These are phyloP conservation scores for Penicillium sclerotiorum DNA, from an alignment of 2,329 filamentous ascomycete species.

Conservation along the genomic window DNA sequence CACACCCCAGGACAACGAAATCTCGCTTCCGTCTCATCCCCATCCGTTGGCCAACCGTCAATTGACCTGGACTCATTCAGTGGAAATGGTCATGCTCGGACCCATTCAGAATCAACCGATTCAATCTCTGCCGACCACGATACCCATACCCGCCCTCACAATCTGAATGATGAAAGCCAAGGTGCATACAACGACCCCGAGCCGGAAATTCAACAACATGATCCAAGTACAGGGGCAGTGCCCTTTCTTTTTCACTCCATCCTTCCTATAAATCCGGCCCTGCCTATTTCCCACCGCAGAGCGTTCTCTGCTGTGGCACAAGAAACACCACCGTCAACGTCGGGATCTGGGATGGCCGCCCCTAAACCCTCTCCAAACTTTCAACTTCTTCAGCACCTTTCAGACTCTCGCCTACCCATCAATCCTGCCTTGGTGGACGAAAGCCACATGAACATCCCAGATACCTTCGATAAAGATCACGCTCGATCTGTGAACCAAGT, in stretches of 20 bases:
- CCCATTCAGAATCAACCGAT: not conserved
- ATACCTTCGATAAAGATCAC: no score
- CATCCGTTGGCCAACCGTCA: not conserved
- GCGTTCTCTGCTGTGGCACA: conserved; percentile 6
- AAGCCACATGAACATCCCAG: not conserved
- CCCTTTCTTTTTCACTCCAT: conserved; percentile 33
- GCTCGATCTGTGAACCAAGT: not conserved
- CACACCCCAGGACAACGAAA: not conserved
- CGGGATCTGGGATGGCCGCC: not conserved
- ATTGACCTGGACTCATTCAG: conserved; percentile 2
- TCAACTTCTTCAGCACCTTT: no score
- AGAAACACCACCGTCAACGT: not conserved
- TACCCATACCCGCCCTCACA: not conserved
- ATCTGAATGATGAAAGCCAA: not conserved
- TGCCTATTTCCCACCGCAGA: conserved; percentile 11
- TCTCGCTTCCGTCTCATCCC: not conserved
- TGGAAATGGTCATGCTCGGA: not conserved
- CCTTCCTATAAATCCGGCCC: conserved; percentile 37
- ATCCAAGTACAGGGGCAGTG: conserved; percentile 14
- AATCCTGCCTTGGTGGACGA: not conserved
- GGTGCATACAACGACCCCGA: not conserved
- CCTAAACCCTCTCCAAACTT: not conserved
- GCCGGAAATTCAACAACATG: not conserved
- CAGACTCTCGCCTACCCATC: conserved; percentile 8
- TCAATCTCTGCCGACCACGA: not conserved